Evolutionary conservation across 2,329 filamentous ascomycete genomes (phyloP).

Genomic region (Sarocladium strictum): DNA sequence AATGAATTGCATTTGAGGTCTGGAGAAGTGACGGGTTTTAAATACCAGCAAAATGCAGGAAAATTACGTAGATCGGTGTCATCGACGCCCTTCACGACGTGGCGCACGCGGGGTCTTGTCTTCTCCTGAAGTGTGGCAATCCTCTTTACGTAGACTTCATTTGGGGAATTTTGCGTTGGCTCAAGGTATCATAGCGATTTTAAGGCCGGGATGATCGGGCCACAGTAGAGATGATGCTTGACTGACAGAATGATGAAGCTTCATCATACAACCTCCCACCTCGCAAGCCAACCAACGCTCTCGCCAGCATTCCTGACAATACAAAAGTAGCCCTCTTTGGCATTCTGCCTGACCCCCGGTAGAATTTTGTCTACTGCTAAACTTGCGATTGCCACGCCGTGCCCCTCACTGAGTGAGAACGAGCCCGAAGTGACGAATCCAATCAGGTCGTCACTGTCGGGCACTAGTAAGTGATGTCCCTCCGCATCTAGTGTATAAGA

Average conservation of each 20-base stretch:
- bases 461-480: constrained; percentile 64
- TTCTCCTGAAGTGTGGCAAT: no score
- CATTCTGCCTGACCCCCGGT: constrained; percentile 22
- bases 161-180: no score
- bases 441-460: constrained; percentile 65
- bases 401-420: constrained; percentile 72
- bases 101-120: background rate
- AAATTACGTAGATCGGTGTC: constrained; percentile 15
- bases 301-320: constrained; percentile 79
- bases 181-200: no score
- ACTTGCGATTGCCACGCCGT: constrained; percentile 68
- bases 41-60: no score
- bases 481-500: constrained; percentile 33
- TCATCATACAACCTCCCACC: constrained; percentile 63
- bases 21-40: no score
- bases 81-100: constrained; percentile 21
- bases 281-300: constrained; percentile 69
- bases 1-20: no score
- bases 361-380: constrained; percentile 56
- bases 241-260: no score
- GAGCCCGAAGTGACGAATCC: constrained; percentile 88
- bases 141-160: no score
- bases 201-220: no score
- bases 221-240: no score
- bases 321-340: constrained; percentile 53